phyloP scores from a whole-genome alignment of 1,284 basidiomycete genomes.

The Naganishia cerealis region DNA sequence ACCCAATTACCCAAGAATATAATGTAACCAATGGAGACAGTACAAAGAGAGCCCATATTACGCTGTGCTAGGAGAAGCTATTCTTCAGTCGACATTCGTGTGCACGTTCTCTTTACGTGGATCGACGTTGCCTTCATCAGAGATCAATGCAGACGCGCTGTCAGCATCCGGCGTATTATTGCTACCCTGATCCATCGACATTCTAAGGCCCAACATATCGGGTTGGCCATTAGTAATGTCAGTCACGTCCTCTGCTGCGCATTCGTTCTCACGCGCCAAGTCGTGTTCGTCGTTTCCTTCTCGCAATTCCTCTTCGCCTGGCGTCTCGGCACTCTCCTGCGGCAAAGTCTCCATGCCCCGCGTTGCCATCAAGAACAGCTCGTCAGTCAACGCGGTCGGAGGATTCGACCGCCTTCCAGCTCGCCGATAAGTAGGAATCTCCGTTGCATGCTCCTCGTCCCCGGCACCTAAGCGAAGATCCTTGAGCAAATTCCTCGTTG shows the following conservation, averaged over 20 bases:
- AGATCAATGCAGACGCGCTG: neutral
- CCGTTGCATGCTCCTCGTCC: neutral
- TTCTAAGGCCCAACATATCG: constrained; percentile 10
- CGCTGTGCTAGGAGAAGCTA: no score
- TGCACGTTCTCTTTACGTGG: neutral
- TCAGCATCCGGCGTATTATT: neutral
- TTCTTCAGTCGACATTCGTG: no score
- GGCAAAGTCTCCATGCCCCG: constrained; percentile 13
- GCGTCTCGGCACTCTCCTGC: neutral
- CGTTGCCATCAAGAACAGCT: constrained; percentile 28
- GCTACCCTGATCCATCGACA: neutral
- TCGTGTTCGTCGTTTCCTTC: no score
- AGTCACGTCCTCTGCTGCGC: neutral
- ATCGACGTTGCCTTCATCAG: neutral
- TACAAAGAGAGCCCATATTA: no score
- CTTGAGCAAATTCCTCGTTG: constrained; percentile 18
- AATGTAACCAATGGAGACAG: no score
- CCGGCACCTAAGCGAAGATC: constrained; percentile 9
- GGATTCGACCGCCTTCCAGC: constrained; percentile 16
- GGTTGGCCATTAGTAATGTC: neutral
- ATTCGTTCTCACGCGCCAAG: neutral
- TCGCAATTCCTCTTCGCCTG: neutral
- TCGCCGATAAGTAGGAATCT: constrained; percentile 12
- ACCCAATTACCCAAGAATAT: no score
- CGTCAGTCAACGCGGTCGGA: constrained; percentile 13